phyloP scores from a whole-genome alignment of 305 asterid genomes.

The Fraxinus greggii region DNA sequence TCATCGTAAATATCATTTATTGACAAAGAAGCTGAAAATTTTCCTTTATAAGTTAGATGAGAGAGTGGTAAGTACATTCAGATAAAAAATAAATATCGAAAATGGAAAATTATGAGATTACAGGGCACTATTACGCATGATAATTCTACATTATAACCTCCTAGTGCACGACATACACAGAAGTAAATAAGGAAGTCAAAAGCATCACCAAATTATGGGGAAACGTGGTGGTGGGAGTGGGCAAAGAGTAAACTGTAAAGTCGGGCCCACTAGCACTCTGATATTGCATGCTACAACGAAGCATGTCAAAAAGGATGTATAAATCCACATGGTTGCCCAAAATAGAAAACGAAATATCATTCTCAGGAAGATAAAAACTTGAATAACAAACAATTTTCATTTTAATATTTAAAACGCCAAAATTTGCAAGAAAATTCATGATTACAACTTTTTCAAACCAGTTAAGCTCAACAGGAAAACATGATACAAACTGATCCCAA shows the following conservation, averaged over 20 bases:
- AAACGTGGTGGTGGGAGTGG: not conserved
- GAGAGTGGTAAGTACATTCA: constrained; percentile 14
- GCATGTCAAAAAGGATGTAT: not conserved
- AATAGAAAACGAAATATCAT: not conserved
- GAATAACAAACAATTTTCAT: not conserved
- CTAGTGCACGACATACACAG: not conserved
- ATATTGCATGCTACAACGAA: not conserved
- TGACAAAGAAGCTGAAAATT: constrained; percentile 56
- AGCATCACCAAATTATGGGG: not conserved
- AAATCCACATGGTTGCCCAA: not conserved
- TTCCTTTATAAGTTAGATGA: constrained; percentile 24
- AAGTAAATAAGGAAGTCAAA: not conserved
- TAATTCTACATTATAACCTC: not conserved
- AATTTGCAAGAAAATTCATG: not conserved
- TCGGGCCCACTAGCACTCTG: not conserved
- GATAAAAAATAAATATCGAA: not conserved
- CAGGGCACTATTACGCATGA: not conserved
- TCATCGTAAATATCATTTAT: constrained; percentile 63
- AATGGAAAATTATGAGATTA: constrained; percentile 3
- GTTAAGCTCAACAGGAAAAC: constrained; percentile 1
- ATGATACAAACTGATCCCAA: not conserved
- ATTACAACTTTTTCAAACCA: not conserved
- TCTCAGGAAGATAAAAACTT: not conserved
- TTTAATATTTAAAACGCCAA: not conserved
- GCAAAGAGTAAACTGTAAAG: not conserved